Evolutionary conservation across 345 rosid species (phyloP), one percentile per base, ranked within the genome.

Genomic region (Salix koriyanagi): DNA sequence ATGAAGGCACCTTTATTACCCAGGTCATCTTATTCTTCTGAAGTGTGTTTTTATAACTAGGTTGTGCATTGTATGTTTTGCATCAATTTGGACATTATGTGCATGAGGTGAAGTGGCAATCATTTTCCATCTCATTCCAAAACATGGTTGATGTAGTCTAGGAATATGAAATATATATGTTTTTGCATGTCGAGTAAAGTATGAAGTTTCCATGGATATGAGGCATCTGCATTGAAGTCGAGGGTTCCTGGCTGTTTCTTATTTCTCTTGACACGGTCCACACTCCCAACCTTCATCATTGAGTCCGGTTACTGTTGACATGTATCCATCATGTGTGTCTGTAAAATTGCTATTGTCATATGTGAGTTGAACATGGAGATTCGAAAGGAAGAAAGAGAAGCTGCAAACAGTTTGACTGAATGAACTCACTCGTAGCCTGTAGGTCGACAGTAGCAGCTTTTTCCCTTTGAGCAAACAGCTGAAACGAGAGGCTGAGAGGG

Each of bases 401-500:
- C 56, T 30, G 56, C 19, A 26, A 68, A 75, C 71, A 36, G 32
- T 52, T 18, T 26, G 66, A 72, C 39, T 58, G 42, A 46, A 41
- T 76, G 76, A 76, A 76, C 79, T 66, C 72, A 70, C 76, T 21
- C 2, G 61, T 64, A 79, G 77, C 76, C 23, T 7, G 61, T 67
- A 77, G 77, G 56, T 77, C 60, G 64, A 69, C 14, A 54, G 70
- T 62, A 70, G 69, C 32, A 23, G 34, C 48, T 44, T 54, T 84
- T 72, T 65, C 50, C 28, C 67, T 68, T 70, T 70, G 64, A 77
- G 67, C 71, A 67, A 75, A 46, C 75, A 48, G 77, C 78, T 69
- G 62, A 85, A 84, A 84, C 56, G 81, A 76, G 60, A 65, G 79
- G 56, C 50, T 64, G 69, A 39, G 72, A 56, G 68, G 42, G 86